Percentiles rank a stretch among this genome's conserved stretches.
Conservation (phyloP, 2,329 filamentous ascomycete genomes). For the Emmonsia crescens region DNA sequence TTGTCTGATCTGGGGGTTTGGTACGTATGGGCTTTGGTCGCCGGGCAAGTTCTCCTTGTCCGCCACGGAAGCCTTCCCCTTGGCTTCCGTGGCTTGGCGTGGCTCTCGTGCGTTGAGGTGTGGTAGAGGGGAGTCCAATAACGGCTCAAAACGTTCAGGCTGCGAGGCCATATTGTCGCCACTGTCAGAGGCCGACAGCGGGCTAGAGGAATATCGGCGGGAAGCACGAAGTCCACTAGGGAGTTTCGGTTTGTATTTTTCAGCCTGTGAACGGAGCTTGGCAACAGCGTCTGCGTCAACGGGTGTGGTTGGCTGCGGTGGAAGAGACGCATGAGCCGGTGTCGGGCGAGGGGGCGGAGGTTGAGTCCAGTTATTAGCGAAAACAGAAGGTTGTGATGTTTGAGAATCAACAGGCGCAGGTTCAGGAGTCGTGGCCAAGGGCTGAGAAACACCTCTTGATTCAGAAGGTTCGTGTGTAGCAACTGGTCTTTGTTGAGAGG, state of each 20-base stretch:
- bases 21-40: not conserved
- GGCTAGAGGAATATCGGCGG: constrained; percentile 9
- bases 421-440: constrained; percentile 1
- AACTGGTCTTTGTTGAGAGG: not conserved
- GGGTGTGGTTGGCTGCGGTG: constrained; percentile 15
- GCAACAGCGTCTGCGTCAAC: constrained; percentile 23
- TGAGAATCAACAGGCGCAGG: not conserved
- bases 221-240: constrained; percentile 24
- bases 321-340: constrained; percentile 10
- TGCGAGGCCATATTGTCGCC: not conserved
- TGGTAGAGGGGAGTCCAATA: not conserved
- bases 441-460: not conserved
- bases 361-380: not conserved
- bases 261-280: constrained; percentile 26
- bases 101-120: not conserved
- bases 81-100: not conserved
- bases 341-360: constrained; percentile 11
- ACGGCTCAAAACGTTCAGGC: not conserved
- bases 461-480: not conserved
- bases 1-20: not conserved
- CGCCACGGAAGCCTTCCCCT: not conserved
- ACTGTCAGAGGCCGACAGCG: constrained; percentile 1
- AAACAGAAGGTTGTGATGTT: not conserved
- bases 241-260: constrained; percentile 34
- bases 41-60: not conserved